Evolutionary conservation across 768 basidiomycete species (phyloP).

Genomic region (Mycena belliarum): DNA sequence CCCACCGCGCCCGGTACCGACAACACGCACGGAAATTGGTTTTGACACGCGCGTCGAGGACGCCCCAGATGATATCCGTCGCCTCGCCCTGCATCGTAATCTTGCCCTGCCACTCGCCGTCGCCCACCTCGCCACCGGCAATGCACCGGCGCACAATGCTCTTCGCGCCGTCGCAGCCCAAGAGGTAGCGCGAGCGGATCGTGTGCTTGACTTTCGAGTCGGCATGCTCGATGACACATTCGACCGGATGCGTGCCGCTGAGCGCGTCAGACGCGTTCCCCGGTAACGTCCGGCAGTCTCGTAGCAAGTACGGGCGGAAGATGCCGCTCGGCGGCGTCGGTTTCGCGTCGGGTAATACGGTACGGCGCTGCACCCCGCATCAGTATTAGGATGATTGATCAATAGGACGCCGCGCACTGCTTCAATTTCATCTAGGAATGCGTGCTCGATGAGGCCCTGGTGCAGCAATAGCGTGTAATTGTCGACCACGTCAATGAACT

Average conservation of each 20-base stretch:
- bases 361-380: constrained; percentile 10
- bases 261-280: constrained; percentile 8
- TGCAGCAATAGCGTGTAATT: constrained; percentile 22
- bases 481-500: constrained; percentile 22
- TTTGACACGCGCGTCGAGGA: constrained; percentile 44
- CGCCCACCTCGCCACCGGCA: constrained; percentile 18
- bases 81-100: constrained; percentile 52
- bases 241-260: constrained; percentile 19
- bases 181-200: constrained; percentile 13
- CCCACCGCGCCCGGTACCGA: no score
- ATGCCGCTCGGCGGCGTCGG: constrained; percentile 12
- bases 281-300: constrained; percentile 14
- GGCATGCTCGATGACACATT: constrained; percentile 16
- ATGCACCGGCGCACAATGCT: constrained; percentile 41
- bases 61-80: constrained; percentile 52
- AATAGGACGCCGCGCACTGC: constrained; percentile 4
- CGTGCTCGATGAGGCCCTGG: constrained; percentile 22
- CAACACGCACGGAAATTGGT: constrained; percentile 51
- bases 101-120: constrained; percentile 34
- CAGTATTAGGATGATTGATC: background rate
- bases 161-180: constrained; percentile 37
- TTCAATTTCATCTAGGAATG: constrained; percentile 21
- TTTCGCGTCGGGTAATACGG: constrained; percentile 11
- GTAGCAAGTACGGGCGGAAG: constrained; percentile 18
- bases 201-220: constrained; percentile 17